Evolutionary conservation across 192 early-diverging fungal genomes (phyloP).

Genomic region (Rhizophagus sp.): DNA sequence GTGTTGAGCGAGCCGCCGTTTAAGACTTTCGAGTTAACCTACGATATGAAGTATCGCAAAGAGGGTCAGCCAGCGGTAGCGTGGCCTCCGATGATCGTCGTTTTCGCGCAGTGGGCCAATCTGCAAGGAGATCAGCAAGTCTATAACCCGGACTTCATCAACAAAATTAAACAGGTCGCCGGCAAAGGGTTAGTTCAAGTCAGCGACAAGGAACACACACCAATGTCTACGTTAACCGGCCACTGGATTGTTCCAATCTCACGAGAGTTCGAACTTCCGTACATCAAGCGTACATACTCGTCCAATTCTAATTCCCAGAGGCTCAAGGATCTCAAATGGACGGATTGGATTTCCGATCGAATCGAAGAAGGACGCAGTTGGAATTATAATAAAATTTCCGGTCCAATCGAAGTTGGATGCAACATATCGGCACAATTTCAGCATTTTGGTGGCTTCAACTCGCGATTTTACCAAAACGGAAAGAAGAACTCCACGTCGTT

Average conservation of each 20-base stretch:
- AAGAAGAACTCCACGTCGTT: conserved; percentile 15
- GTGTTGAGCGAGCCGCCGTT: conserved; percentile 5
- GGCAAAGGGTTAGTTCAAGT: conserved; percentile 5
- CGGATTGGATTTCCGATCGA: conserved; percentile 26
- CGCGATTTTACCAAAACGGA: conserved; percentile 9
- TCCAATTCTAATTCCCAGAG: conserved; percentile 28
- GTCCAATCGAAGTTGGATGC: too few relatives aligned
- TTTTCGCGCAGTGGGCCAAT: conserved; percentile 39
- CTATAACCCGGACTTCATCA: conserved; percentile 16
- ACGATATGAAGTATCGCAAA: background rate
- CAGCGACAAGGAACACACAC: conserved; percentile 14
- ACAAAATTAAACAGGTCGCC: conserved; percentile 21
- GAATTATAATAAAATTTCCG: too few relatives aligned
- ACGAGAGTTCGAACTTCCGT: conserved; percentile 31
- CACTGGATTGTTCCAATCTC: conserved; percentile 31
- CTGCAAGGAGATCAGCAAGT: conserved; percentile 21
- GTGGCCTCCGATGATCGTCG: conserved; percentile 27
- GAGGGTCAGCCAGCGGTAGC: background rate
- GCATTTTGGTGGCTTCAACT: conserved; percentile 29
- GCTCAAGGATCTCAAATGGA: conserved; percentile 21
- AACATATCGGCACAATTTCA: conserved; percentile 32
- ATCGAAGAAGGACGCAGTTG: conserved; percentile 5
- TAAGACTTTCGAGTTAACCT: background rate
- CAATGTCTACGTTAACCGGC: conserved; percentile 27
- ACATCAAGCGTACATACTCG: conserved; percentile 28